A percentile compares a stretch with the other conserved stretches of the same genome.
These are phyloP conservation scores for Candida caryicola DNA, from an alignment of 805 yeast genomes.

Conservation along the genomic window DNA sequence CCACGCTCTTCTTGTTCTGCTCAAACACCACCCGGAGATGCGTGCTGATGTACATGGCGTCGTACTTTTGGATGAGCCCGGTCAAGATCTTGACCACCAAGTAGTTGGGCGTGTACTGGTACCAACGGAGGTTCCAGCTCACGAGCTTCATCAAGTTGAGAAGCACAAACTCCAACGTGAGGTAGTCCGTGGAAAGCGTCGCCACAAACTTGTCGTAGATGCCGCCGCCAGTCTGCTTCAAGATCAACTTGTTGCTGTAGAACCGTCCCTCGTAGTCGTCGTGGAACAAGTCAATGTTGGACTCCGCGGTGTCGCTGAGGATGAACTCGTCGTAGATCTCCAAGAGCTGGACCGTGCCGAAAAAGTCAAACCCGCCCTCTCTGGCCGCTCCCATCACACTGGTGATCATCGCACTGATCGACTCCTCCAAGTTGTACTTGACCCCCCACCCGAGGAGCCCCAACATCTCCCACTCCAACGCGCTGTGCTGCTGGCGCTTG, in stretches of 20 bases:
- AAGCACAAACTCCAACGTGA: constrained; percentile 33
- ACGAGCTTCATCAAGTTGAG: constrained; percentile 42
- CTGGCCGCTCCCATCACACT: constrained; percentile 50
- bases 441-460: constrained; percentile 53
- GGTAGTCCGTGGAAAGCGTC: constrained; percentile 25
- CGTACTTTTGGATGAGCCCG: constrained; percentile 41
- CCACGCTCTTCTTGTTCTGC: constrained; percentile 19
- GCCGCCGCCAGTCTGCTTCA: constrained; percentile 18
- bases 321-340: constrained; percentile 45
- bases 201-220: constrained; percentile 20
- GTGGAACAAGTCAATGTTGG: constrained; percentile 29
- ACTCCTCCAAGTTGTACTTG: constrained; percentile 37
- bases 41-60: constrained; percentile 38
- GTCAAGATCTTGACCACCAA: constrained; percentile 42
- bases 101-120: constrained; percentile 49
- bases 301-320: constrained; percentile 31
- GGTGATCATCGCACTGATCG: constrained; percentile 37
- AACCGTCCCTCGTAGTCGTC: constrained; percentile 27
- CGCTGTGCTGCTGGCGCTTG: constrained; percentile 45
- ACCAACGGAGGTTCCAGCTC: constrained; percentile 66
- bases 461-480: constrained; percentile 71
- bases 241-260: constrained; percentile 33
- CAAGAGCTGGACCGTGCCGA: constrained; percentile 52
- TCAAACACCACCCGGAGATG: constrained; percentile 38
- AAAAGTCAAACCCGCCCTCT: constrained; percentile 59